A percentile compares a stretch with the other conserved stretches of the same genome.
Conservation (phyloP, 768 basidiomycete species). For the Leucocoprinus sp. region DNA sequence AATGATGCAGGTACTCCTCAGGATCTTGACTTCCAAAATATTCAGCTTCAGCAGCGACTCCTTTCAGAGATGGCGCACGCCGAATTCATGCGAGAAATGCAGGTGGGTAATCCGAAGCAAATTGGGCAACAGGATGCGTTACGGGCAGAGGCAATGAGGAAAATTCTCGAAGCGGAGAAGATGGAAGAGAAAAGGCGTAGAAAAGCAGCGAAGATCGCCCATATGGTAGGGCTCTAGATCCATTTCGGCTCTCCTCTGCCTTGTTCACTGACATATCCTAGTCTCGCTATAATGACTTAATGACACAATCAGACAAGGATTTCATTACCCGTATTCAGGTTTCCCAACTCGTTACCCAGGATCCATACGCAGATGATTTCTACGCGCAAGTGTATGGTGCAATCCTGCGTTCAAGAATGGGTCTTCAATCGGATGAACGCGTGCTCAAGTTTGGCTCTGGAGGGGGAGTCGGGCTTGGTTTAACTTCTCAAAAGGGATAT, state of each 20-base stretch:
- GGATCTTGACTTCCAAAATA: constrained; percentile 46
- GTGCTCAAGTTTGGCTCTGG: constrained; percentile 81
- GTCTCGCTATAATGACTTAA: constrained; percentile 90
- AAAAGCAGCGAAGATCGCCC: constrained; percentile 79
- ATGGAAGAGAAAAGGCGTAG: constrained; percentile 79
- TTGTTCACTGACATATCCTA: constrained; percentile 20
- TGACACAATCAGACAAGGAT: constrained; percentile 98
- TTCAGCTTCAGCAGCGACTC: constrained; percentile 67
- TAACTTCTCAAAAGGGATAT: constrained; percentile 57
- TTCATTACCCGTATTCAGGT: constrained; percentile 99
- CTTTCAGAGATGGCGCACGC: constrained; percentile 70
- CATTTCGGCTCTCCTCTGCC: background rate
- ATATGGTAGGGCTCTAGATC: constrained; percentile 49
- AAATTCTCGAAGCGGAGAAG: constrained; percentile 85
- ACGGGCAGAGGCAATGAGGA: constrained; percentile 71
- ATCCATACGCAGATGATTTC: constrained; percentile 97
- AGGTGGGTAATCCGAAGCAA: constrained; percentile 37
- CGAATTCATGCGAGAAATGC: constrained; percentile 59
- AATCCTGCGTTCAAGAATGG: constrained; percentile 71
- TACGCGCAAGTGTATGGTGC: constrained; percentile 96
- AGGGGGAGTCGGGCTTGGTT: constrained; percentile 79
- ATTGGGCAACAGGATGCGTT: constrained; percentile 58
- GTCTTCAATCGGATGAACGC: constrained; percentile 65
- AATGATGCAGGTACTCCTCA: constrained; percentile 28
- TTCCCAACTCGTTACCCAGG: constrained; percentile 93